Base-by-base conservation (phyloP, 129 eudicot genomes). In the sunflower (Helianthus annuus) region DNA sequence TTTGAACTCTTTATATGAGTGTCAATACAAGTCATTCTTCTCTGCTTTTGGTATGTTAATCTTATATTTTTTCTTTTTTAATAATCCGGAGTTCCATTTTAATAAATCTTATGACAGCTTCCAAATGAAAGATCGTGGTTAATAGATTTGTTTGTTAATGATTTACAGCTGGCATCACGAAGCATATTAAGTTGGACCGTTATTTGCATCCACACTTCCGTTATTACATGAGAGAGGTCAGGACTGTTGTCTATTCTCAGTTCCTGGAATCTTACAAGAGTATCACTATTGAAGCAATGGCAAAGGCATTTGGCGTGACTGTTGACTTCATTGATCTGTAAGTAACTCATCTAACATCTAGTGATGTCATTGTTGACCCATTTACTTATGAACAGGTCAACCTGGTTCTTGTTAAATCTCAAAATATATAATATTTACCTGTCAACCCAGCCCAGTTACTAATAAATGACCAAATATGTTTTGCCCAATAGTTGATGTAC, bases 231-330 rank as follows among this genome's bases (percentile, higher is more conserved):
- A 89, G 98, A 83, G 98, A 89, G 83, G 79, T 93, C 72, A 76
- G 95, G 82, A 78, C 82, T 4, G 98, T 93, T 29, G 98, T 93
- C 12, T 93, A 93, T 73, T 93, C 98, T 64, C 96, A 93, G 77
- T 93, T 89, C 83, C 73, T 93, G 80, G 96, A 93, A 58, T 89
- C 98, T 7, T 93, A 93, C 89, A 93, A 93, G 78, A 93, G 98
- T 77, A 96, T 93, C 42, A 93, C 96, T 0, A 93, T 89, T 82
- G 96, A 93, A 72, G 98, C 96, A 15, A 93, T 93, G 98, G 96
- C 96, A 0, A 93, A 88, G 78, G 95, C 96, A 0, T 93, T 93
- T 83, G 98, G 98, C 40, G 98, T 93, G 24, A 83, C 92, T 0
- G 92, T 87, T 52, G 96, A 93, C 76, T 93, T 93, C 87, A 93